Conservation (phyloP, 163 green algal species). For the Scenedesmus sp. region DNA sequence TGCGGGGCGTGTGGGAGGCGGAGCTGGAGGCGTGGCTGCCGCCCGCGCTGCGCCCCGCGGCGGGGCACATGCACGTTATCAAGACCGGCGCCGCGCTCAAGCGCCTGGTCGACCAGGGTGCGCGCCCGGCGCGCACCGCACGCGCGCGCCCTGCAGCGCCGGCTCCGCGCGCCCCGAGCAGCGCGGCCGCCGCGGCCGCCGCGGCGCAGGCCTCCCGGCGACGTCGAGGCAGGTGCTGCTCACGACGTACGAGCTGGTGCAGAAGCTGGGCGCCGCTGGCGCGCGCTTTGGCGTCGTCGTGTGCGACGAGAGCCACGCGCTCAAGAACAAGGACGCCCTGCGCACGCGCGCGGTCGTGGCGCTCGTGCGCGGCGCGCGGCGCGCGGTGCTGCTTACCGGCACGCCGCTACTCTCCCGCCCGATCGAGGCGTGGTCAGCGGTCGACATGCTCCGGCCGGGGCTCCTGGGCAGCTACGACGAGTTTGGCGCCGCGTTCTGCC, state of each 20-base stretch:
- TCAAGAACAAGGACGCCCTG: constrained; percentile 60
- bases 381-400: constrained; percentile 67
- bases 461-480: constrained; percentile 56
- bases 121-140: too few relatives aligned
- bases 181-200: neutral
- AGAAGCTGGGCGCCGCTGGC: constrained; percentile 55
- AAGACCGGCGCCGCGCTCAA: neutral
- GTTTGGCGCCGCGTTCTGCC: constrained; percentile 56
- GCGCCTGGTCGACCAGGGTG: neutral
- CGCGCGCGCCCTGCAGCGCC: too few relatives aligned
- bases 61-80: neutral
- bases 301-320: constrained; percentile 70
- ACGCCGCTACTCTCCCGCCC: constrained; percentile 69
- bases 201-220: neutral
- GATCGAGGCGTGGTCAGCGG: constrained; percentile 65
- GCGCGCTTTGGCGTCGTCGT: constrained; percentile 59
- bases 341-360: constrained; percentile 48
- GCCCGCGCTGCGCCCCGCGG: constrained; percentile 33
- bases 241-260: constrained; percentile 64
- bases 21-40: constrained; percentile 68
- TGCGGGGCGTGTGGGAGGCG: constrained; percentile 58
- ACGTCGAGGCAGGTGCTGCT: constrained; percentile 45
- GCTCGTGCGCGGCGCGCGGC: constrained; percentile 50
- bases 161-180: too few relatives aligned
- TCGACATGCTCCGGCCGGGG: constrained; percentile 64